Evolutionary conservation across 1,284 basidiomycete genomes (phyloP).

Genomic region (Mycena citricolor): DNA sequence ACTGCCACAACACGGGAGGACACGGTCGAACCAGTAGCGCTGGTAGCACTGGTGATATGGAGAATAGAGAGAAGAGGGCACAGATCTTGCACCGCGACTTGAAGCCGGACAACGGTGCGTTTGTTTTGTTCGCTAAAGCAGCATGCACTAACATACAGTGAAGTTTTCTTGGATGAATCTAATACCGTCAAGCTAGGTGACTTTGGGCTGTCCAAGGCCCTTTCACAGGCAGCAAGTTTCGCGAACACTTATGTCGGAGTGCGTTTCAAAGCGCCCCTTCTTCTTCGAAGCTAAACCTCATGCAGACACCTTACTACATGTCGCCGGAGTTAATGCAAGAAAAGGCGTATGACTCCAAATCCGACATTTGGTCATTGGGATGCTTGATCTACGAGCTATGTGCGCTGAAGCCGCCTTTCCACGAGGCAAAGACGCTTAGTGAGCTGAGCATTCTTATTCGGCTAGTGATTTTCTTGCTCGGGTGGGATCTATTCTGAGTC

Average conservation of each 20-base stretch:
- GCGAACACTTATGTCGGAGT: conserved; percentile 97
- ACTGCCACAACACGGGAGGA: conserved; percentile 83
- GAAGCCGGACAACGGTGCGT: conserved; percentile 93
- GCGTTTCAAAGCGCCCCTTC: conserved; percentile 31
- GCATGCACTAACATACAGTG: conserved; percentile 5
- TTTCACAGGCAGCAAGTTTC: conserved; percentile 76
- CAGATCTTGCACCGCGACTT: conserved; percentile 93
- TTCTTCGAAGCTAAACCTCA: background rate
- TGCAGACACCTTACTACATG: conserved; percentile 97
- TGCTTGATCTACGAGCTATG: conserved; percentile 97
- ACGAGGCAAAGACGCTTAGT: conserved; percentile 85
- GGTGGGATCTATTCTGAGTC: conserved; percentile 4
- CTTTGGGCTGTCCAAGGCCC: conserved; percentile 93
- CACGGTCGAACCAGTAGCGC: conserved; percentile 47
- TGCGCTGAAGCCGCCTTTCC: conserved; percentile 87
- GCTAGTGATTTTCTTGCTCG: conserved; percentile 35
- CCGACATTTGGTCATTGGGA: conserved; percentile 97
- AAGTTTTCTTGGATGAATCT: conserved; percentile 82
- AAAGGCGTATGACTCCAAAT: conserved; percentile 95
- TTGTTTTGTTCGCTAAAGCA: background rate
- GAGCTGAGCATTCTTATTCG: conserved; percentile 83
- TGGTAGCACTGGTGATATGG: conserved; percentile 34
- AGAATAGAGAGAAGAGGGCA: conserved; percentile 52
- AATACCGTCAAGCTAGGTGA: conserved; percentile 91
- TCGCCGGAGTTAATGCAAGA: conserved; percentile 96